Conservation (phyloP, 1,284 basidiomycete genomes). For the Moesziomyces antarcticus region DNA sequence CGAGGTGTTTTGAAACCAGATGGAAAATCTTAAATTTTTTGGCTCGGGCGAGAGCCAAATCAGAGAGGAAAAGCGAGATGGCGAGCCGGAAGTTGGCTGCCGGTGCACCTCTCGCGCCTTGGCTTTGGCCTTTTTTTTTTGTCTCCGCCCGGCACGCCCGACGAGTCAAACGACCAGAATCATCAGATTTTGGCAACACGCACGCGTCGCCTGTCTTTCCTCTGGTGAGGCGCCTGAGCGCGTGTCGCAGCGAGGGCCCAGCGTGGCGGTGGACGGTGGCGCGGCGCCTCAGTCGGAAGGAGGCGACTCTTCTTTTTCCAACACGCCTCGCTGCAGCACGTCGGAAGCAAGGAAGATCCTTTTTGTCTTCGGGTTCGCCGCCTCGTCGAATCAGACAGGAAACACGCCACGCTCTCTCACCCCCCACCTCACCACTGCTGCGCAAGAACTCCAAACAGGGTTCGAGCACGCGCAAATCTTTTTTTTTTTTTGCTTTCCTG, state of each 20-base stretch:
- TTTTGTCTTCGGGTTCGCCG: background rate
- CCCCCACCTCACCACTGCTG: background rate
- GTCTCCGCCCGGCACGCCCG: too few species aligned
- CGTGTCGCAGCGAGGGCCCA: background rate
- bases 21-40: background rate
- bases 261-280: background rate
- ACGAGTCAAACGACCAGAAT: conserved; percentile 31
- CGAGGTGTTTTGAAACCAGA: background rate
- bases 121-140: too few species aligned
- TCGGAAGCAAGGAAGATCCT: conserved; percentile 4
- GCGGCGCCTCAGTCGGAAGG: too few species aligned
- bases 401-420: background rate
- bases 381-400: background rate
- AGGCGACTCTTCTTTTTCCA: too few species aligned
- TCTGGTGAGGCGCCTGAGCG: conserved; percentile 13
- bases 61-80: conserved; percentile 1
- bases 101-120: conserved; percentile 1
- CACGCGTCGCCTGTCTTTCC: background rate
- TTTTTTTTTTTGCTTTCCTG: background rate
- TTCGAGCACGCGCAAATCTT: background rate
- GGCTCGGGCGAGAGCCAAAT: background rate
- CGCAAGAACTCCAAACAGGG: background rate
- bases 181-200: conserved; percentile 31
- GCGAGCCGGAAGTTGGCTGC: conserved; percentile 11
- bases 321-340: background rate